These are phyloP conservation scores for Diddensiella santjacobensis DNA, from an alignment of 805 yeast species.

Conservation along the genomic window DNA sequence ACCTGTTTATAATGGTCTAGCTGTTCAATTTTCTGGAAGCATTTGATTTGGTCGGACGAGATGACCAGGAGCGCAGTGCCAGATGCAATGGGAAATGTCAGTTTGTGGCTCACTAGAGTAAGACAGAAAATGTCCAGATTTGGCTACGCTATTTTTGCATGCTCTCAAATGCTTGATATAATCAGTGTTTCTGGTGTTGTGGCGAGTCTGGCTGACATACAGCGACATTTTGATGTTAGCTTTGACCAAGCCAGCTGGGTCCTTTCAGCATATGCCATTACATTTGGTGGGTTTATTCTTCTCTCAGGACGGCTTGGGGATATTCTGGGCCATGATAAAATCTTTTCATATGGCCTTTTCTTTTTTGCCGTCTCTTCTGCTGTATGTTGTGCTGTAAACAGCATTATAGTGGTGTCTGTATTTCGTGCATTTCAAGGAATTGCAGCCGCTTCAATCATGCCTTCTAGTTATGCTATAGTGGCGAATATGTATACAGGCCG, in stretches of 20 bases:
- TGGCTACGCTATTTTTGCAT: no score
- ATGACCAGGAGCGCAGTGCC: no score
- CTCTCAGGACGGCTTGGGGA: slow-evolving; percentile 42
- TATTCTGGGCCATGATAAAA: slow-evolving; percentile 38
- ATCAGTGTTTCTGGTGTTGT: slow-evolving; percentile 26
- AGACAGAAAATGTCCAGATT: no score
- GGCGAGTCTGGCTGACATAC: slow-evolving; percentile 20
- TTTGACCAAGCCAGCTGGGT: slow-evolving; percentile 35
- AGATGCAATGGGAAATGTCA: no score
- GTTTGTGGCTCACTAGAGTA: no score
- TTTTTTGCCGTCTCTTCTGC: slow-evolving; percentile 30
- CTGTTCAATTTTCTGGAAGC: no score
- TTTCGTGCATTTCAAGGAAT: slow-evolving; percentile 4
- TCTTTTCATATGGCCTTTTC: slow-evolving; percentile 30
- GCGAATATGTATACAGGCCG: no score
- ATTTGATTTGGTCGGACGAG: no score
- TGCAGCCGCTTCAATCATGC: slow-evolving; percentile 6
- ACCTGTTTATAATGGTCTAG: no score
- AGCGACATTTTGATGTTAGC: slow-evolving; percentile 18
- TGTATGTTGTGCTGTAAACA: background rate
- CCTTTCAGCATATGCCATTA: slow-evolving; percentile 42
- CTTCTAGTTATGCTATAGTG: no score
- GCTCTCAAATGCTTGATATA: slow-evolving; percentile 19
- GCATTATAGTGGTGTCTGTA: background rate
- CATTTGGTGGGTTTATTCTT: slow-evolving; percentile 43